These are phyloP conservation scores for Ustilago trichophora DNA, from an alignment of 1,284 basidiomycete species.

Conservation along the genomic window DNA sequence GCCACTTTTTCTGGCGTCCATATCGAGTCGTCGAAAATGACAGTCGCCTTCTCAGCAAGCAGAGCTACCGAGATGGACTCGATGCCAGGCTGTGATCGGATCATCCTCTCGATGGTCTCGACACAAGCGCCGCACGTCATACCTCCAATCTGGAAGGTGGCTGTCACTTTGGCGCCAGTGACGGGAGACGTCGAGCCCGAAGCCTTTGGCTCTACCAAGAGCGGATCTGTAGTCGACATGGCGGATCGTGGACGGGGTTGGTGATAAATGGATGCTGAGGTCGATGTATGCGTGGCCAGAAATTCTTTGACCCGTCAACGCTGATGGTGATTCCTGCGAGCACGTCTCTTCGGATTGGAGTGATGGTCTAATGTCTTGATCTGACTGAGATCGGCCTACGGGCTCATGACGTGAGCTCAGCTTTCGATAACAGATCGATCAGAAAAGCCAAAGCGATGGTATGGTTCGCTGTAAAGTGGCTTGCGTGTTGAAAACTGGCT, in stretches of 20 bases:
- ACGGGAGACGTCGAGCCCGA: slow-evolving; percentile 7
- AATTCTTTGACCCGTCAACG: too few species aligned
- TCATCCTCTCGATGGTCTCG: slow-evolving; percentile 91
- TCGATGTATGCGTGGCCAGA: too few species aligned
- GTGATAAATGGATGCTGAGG: not conserved
- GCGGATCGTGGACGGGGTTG: not conserved
- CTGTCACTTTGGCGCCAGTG: slow-evolving; percentile 31
- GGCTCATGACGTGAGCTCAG: too few species aligned
- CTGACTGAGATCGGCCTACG: too few species aligned
- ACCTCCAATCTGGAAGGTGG: slow-evolving; percentile 81
- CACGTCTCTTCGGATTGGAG: too few species aligned
- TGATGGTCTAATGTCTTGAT: too few species aligned
- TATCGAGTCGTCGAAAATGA: slow-evolving; percentile 82
- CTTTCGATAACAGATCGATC: too few species aligned
- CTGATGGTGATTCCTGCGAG: too few species aligned
- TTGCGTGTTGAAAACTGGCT: too few species aligned
- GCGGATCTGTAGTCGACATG: slow-evolving; percentile 27
- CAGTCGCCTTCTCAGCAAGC: slow-evolving; percentile 87
- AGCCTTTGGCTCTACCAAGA: slow-evolving; percentile 17
- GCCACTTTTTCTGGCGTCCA: slow-evolving; percentile 78
- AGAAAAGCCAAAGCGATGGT: too few species aligned
- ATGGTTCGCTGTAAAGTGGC: too few species aligned
- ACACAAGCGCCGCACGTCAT: slow-evolving; percentile 92
- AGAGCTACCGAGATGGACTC: slow-evolving; percentile 88
- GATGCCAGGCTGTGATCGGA: slow-evolving; percentile 85